A percentile compares a stretch with the other conserved stretches of the same genome.
These are phyloP conservation scores for Globisporangium camurandrum DNA, from an alignment of 352 stramenopile species.

Conservation along the genomic window DNA sequence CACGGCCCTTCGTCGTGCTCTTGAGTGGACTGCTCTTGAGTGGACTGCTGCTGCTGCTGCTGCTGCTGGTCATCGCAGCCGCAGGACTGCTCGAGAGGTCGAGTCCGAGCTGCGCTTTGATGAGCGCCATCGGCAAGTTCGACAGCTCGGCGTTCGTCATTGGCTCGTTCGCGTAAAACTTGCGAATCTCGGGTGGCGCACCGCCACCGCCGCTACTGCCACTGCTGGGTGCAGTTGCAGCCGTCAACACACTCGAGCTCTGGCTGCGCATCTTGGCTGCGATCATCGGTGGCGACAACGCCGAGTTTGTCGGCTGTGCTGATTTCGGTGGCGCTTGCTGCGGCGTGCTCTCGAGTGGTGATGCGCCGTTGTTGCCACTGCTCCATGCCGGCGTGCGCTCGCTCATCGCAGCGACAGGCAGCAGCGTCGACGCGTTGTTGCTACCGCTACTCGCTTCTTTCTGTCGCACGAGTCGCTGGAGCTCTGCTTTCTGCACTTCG, in stretches of 20 bases:
- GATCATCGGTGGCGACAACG: too few relatives aligned
- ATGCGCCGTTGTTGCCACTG: background rate
- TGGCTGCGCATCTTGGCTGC: background rate
- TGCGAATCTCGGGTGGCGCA: conserved; percentile 22
- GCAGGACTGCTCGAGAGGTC: conserved; percentile 22
- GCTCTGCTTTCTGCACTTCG: conserved; percentile 53
- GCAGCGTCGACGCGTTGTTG: background rate
- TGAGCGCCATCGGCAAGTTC: conserved; percentile 57
- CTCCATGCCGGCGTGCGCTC: conserved; percentile 5
- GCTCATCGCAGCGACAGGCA: background rate
- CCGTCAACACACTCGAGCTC: conserved; percentile 5
- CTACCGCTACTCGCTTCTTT: background rate
- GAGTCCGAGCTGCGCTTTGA: conserved; percentile 67
- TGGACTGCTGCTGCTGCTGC: conserved; percentile 1
- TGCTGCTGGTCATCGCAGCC: background rate
- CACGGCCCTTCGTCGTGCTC: conserved; percentile 3
- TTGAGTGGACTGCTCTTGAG: background rate
- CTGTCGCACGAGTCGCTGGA: conserved; percentile 40
- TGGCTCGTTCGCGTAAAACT: conserved; percentile 65
- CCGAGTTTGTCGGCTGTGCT: background rate
- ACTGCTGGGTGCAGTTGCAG: too few relatives aligned
- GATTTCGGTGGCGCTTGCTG: background rate
- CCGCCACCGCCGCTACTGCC: background rate
- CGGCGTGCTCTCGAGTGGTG: background rate
- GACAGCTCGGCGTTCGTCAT: conserved; percentile 59